Conservation (phyloP, 768 basidiomycete species). For the Boletus pseudopeckii region DNA sequence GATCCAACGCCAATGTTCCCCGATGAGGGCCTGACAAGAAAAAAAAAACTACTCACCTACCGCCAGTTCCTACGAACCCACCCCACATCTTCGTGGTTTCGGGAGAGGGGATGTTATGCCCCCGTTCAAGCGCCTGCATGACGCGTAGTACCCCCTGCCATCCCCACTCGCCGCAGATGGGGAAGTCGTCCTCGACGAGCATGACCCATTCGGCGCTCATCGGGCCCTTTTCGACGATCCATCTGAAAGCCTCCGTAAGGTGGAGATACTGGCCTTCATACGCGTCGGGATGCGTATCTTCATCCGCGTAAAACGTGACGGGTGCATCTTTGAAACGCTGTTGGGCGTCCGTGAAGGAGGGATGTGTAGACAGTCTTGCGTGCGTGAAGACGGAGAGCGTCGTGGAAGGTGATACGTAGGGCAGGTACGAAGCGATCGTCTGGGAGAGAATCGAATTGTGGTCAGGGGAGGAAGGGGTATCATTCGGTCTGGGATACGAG, state of each 20-base stretch:
- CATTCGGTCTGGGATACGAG: constrained; percentile 38
- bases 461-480: constrained; percentile 16
- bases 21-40: neutral
- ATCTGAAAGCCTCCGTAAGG: constrained; percentile 40
- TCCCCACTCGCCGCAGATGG: constrained; percentile 37
- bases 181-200: constrained; percentile 45
- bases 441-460: constrained; percentile 30
- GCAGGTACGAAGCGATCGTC: constrained; percentile 38
- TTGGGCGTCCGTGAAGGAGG: constrained; percentile 31
- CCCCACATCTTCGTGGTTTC: constrained; percentile 27
- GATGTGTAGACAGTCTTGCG: constrained; percentile 22
- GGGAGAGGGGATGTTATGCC: constrained; percentile 10
- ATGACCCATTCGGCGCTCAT: constrained; percentile 40
- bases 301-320: constrained; percentile 26
- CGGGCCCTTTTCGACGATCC: constrained; percentile 24
- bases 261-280: constrained; percentile 37
- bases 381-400: constrained; percentile 41
- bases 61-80: constrained; percentile 42
- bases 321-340: constrained; percentile 23
- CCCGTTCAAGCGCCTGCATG: constrained; percentile 30
- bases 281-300: constrained; percentile 27
- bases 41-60: constrained; percentile 27
- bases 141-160: constrained; percentile 32
- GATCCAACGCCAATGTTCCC: neutral
- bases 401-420: constrained; percentile 29